Base-by-base conservation (phyloP, 2,329 filamentous ascomycete species). In the Exophiala alcalophila region DNA sequence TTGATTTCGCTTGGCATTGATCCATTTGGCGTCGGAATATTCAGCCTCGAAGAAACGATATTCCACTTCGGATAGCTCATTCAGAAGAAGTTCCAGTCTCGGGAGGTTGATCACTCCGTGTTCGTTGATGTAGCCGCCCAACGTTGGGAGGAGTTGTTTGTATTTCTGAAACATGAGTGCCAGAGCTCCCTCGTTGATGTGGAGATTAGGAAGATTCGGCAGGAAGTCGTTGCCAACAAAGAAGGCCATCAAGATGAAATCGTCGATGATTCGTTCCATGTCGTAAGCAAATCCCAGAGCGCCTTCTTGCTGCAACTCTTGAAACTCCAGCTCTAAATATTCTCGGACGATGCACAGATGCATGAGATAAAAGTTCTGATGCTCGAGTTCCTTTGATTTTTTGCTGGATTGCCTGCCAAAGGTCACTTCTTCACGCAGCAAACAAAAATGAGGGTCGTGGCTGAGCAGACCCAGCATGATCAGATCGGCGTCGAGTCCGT, bases 191-290 rank as follows among this genome's bases (percentile, higher is more conserved):
- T 98, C 94, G 66, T 98, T 98, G 67, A 98, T 98, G 67, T 98
- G 92, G 53, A 98, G 70, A 60, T 94, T 87, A 4, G 94, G 94
- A 45, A 98, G 74, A 67, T 98, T 96, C 3, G 92, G 92, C 65
- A 98, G 77, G 70, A 98, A 98, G 77, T 98, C 92, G 67, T 98
- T 98, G 62, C 92, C 92, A 59, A 98, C 88, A 65, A 98, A 98
- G 71, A 98, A 98, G 33, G 90, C 91, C 89, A 98, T 96, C 49
- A 98, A 78, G 62, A 98, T 97, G 66, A 98, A 98, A 72, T 98
- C 92, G 64, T 98, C 92, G 69, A 98, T 97, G 60, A 98, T 81
- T 52, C 85, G 81, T 71, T 98, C 92, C 76, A 98, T 84, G 61
- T 98, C 86, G 61, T 94, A 98, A 34, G 80, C 72, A 58, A 96